A percentile compares a stretch with the other conserved stretches of the same genome.
phyloP scores from a whole-genome alignment of 345 rosid genomes.

The Aquilaria sinensis region DNA sequence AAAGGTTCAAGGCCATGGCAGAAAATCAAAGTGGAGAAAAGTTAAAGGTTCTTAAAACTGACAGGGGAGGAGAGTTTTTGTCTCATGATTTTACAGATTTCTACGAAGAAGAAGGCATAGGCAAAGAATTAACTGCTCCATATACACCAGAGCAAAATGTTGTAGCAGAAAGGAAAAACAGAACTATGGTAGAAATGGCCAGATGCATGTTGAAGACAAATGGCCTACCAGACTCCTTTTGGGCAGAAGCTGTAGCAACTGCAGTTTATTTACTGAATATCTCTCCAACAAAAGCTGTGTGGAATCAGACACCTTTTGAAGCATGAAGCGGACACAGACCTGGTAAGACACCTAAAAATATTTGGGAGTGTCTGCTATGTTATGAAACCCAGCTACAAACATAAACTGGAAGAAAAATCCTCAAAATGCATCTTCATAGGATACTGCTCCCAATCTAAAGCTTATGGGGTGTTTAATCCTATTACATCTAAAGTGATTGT shows the following conservation, averaged over 20 bases:
- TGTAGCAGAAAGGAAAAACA: neutral
- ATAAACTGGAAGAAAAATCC: neutral
- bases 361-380: neutral
- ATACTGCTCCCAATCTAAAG: neutral
- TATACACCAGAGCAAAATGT: neutral
- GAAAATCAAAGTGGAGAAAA: neutral
- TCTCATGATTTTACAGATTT: neutral
- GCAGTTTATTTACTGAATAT: neutral
- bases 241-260: neutral
- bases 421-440: neutral
- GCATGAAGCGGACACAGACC: neutral
- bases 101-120: neutral
- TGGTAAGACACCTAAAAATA: neutral
- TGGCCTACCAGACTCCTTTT: neutral
- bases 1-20: neutral
- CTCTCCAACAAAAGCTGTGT: neutral
- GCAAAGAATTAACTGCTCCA: neutral
- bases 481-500: neutral
- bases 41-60: neutral
- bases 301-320: neutral
- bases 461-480: neutral
- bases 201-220: neutral
- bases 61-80: neutral
- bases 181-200: neutral
- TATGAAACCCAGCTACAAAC: neutral